Conservation (phyloP, 352 stramenopile species). For the Pythium sukuiense region DNA sequence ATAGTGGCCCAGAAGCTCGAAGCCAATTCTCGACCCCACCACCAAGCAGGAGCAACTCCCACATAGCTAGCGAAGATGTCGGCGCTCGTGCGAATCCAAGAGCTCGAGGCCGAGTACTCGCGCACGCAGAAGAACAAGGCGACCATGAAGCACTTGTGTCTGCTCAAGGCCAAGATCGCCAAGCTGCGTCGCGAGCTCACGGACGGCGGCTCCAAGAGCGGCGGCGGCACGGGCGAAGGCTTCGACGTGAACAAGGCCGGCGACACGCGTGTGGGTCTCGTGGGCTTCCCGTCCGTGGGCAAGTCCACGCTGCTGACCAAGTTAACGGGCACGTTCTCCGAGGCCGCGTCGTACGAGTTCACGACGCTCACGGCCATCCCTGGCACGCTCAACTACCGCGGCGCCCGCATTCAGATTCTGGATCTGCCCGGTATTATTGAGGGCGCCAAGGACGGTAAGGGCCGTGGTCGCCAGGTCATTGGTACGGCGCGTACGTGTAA, state of each 20-base stretch:
- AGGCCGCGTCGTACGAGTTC: slow-evolving; percentile 98
- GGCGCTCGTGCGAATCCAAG: slow-evolving; percentile 73
- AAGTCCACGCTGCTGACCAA: slow-evolving; percentile 98
- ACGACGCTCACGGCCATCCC: slow-evolving; percentile 99
- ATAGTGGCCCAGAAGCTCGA: slow-evolving; percentile 22
- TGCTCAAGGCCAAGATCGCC: slow-evolving; percentile 98
- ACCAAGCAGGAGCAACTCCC: background rate
- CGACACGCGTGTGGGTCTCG: slow-evolving; percentile 96
- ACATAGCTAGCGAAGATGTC: slow-evolving; percentile 32
- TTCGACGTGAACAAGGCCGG: slow-evolving; percentile 94
- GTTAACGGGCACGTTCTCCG: slow-evolving; percentile 95
- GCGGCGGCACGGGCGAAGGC: slow-evolving; percentile 73
- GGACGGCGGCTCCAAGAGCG: slow-evolving; percentile 67
- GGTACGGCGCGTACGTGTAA: slow-evolving; percentile 97
- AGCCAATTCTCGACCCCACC: background rate
- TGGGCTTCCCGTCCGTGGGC: slow-evolving; percentile 98
- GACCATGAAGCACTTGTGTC: slow-evolving; percentile 98
- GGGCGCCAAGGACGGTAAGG: slow-evolving; percentile 97
- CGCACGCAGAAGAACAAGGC: slow-evolving; percentile 99
- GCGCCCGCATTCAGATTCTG: slow-evolving; percentile 86
- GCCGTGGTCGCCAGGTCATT: slow-evolving; percentile 97
- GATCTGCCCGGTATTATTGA: slow-evolving; percentile 98
- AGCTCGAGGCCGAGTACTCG: slow-evolving; percentile 92
- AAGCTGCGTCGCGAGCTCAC: slow-evolving; percentile 95
- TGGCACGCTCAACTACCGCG: slow-evolving; percentile 96